Percentiles rank a stretch among this genome's conserved stretches.
These are phyloP conservation scores for Metarhizium guizhouense DNA, from an alignment of 2,329 filamentous ascomycete genomes.

Conservation along the genomic window DNA sequence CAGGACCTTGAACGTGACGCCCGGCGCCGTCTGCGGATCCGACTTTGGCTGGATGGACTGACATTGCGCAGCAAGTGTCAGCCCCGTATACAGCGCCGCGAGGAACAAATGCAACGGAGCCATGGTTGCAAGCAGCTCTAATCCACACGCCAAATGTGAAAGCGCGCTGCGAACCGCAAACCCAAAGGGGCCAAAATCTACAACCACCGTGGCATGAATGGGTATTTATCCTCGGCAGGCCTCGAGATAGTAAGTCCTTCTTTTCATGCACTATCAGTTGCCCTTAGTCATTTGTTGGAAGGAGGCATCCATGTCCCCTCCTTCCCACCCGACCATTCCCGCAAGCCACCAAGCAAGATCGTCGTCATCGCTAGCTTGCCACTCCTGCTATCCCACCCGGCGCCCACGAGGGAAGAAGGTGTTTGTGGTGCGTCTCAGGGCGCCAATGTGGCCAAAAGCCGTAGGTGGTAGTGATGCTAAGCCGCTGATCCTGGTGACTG, in stretches of 20 bases:
- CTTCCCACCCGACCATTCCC: not conserved
- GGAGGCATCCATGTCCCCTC: not conserved
- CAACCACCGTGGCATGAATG: not conserved
- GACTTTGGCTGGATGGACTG: conserved; percentile 5
- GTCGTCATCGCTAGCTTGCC: not conserved
- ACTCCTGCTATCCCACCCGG: not conserved
- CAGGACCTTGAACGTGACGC: conserved; percentile 18
- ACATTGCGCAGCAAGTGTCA: conserved; percentile 7
- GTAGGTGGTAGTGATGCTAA: not conserved
- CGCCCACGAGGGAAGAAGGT: no score
- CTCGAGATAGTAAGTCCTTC: no score
- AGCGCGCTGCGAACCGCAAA: no score
- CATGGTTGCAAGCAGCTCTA: not conserved
- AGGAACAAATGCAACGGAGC: not conserved
- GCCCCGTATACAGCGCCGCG: not conserved
- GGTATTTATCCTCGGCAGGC: not conserved
- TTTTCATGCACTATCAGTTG: no score
- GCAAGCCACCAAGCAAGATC: not conserved
- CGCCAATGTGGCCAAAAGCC: not conserved
- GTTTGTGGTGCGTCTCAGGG: no score
- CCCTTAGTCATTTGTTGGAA: no score
- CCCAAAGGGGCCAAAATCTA: not conserved
- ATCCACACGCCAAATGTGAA: not conserved
- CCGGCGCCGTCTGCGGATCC: conserved; percentile 13
- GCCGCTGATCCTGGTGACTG: not conserved